Evolutionary conservation across 2,329 filamentous ascomycete genomes (phyloP), one percentile per base, ranked within the genome.

Genomic region (Neocatenulostroma microsporum): DNA sequence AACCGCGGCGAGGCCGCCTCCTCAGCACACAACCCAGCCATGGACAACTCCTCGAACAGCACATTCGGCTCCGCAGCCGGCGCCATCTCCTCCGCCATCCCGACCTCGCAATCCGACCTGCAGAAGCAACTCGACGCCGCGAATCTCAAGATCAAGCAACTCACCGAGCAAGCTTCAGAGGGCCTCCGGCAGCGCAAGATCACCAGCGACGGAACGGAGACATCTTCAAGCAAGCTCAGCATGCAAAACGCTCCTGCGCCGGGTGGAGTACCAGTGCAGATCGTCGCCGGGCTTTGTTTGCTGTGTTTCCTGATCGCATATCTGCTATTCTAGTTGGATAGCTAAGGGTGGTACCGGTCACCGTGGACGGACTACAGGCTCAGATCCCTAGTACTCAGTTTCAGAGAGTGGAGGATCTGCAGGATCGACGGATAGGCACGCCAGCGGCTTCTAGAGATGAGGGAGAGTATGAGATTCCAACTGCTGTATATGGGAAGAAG

Each of bases 311-410:
- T 98, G 57, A 74, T 96, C 51, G 91, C 87, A 37, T 98, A 95
- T 66, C 77, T 96, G 63, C 87, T 98, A 70, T 98, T 98, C 65
- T 98, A n/a, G n/a, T n/a, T n/a, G n/a, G n/a, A n/a, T n/a, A n/a
- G n/a, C n/a, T n/a, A n/a, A n/a, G n/a, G n/a, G n/a, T n/a, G n/a
- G n/a, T n/a, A n/a, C n/a, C n/a, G n/a, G n/a, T n/a, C n/a, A n/a
- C n/a, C n/a, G n/a, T n/a, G n/a, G n/a, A n/a, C n/a, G n/a, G n/a
- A n/a, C n/a, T n/a, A n/a, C n/a, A n/a, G n/a, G n/a, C n/a, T n/a
- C n/a, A n/a, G n/a, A n/a, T n/a, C n/a, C n/a, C n/a, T n/a, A n/a
- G n/a, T n/a, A n/a, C n/a, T n/a, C n/a, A n/a, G n/a, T n/a, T n/a
- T n/a, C n/a, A n/a, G n/a, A n/a, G n/a, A n/a, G n/a, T n/a, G n/a